A percentile compares a stretch with the other conserved stretches of the same genome.
Evolutionary conservation across 2,329 filamentous ascomycete species (phyloP).

Genomic region (Xylaria sp.): DNA sequence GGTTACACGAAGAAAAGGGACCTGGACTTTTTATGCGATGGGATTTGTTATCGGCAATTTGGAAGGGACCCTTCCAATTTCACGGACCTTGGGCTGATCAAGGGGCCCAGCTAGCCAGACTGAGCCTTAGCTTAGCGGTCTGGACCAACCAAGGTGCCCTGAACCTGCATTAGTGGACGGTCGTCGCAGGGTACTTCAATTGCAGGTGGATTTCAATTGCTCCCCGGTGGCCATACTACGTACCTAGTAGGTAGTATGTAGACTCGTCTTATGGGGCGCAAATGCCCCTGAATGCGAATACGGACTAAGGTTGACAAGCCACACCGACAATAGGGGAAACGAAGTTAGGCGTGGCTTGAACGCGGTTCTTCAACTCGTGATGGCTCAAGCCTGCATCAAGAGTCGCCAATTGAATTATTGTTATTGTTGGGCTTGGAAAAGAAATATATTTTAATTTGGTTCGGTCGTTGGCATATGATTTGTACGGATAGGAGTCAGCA

Average conservation of each 20-base stretch:
- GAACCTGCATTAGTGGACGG: conserved; percentile 22
- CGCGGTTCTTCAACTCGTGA: conserved; percentile 2
- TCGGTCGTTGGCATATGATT: too few relatives aligned
- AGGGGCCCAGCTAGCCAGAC: not conserved
- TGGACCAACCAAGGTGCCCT: conserved; percentile 16
- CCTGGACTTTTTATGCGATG: conserved; percentile 1
- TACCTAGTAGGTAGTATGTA: not conserved
- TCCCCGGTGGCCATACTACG: too few relatives aligned
- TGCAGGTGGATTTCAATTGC: too few relatives aligned
- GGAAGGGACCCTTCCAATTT: conserved; percentile 16
- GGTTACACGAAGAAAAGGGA: not conserved
- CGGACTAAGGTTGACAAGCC: conserved; percentile 28
- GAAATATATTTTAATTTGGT: too few relatives aligned
- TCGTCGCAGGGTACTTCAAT: conserved; percentile 17
- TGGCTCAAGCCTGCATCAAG: not conserved
- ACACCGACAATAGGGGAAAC: conserved; percentile 1
- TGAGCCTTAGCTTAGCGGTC: conserved; percentile 6
- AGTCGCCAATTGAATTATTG: too few relatives aligned
- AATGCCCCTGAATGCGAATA: conserved; percentile 27
- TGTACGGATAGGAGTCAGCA: too few relatives aligned
- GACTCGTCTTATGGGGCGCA: not conserved
- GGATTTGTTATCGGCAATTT: conserved; percentile 21
- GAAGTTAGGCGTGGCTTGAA: conserved; percentile 17
- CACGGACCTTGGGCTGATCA: conserved; percentile 10
- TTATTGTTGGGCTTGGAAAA: too few relatives aligned